Conservation (phyloP, 768 basidiomycete genomes). For the Suillus tomentosus region DNA sequence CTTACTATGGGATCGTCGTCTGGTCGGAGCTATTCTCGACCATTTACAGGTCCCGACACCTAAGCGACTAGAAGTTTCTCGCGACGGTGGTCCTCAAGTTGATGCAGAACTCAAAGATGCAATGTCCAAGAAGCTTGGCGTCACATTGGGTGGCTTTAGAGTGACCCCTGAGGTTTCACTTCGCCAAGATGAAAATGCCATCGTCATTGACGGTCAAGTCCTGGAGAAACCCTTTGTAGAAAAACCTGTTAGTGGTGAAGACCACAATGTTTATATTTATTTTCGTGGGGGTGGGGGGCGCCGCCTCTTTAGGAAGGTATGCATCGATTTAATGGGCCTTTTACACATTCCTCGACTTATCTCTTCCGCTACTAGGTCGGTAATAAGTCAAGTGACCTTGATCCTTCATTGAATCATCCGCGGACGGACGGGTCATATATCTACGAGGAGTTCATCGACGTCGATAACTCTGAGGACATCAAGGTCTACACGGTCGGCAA, state of each 20-base stretch:
- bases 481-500: conserved; percentile 98
- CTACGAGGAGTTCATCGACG: conserved; percentile 97
- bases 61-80: conserved; percentile 81
- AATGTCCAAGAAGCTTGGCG: conserved; percentile 76
- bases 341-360: conserved; percentile 7
- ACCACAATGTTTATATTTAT: conserved; percentile 99
- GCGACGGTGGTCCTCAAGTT: conserved; percentile 91
- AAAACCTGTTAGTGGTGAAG: conserved; percentile 98
- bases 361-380: conserved; percentile 66
- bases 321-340: conserved; percentile 12
- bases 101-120: conserved; percentile 71
- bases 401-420: conserved; percentile 79
- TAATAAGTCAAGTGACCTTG: conserved; percentile 96
- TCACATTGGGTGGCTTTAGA: conserved; percentile 70
- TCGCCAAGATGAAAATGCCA: conserved; percentile 86
- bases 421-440: conserved; percentile 97
- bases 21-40: conserved; percentile 90
- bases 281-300: conserved; percentile 92
- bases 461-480: conserved; percentile 98
- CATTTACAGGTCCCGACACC: conserved; percentile 94
- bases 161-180: conserved; percentile 83
- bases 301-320: conserved; percentile 90
- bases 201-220: conserved; percentile 87
- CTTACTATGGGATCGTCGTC: conserved; percentile 96
- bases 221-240: conserved; percentile 98